These are phyloP conservation scores for Beauveria brongniartii DNA, from an alignment of 2,329 filamentous ascomycete species.

Conservation along the genomic window DNA sequence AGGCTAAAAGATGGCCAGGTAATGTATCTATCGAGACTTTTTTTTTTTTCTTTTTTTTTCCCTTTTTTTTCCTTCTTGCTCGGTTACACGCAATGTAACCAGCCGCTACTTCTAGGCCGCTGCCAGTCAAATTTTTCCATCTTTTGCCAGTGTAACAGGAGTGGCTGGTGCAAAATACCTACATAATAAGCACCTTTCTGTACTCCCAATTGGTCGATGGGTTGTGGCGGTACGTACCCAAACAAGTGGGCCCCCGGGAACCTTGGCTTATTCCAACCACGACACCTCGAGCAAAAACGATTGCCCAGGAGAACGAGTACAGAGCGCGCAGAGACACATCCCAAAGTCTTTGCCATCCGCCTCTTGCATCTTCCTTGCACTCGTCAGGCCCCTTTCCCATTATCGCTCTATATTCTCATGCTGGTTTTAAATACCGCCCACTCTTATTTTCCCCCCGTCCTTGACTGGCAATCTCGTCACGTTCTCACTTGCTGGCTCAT, in stretches of 20 bases:
- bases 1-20: not conserved
- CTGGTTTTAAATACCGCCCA: conserved; percentile 13
- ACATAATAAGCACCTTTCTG: not conserved
- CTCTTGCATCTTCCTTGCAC: conserved; percentile 15
- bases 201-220: not conserved
- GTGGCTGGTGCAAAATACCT: not conserved
- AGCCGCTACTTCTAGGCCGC: not conserved
- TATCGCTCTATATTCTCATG: conserved; percentile 8
- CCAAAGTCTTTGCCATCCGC: conserved; percentile 16
- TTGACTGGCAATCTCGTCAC: conserved; percentile 2
- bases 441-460: not conserved
- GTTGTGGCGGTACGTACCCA: conserved; percentile 2
- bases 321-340: conserved; percentile 12
- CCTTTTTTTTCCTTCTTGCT: not conserved
- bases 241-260: conserved; percentile 10
- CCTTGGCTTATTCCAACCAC: conserved; percentile 32
- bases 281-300: conserved; percentile 32
- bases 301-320: conserved; percentile 24
- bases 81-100: not conserved
- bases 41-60: not conserved
- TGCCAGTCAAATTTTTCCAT: not conserved
- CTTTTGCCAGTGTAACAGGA: not conserved
- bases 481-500: conserved; percentile 13
- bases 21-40: too few relatives aligned
- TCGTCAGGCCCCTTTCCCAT: conserved; percentile 7